Percentiles rank a stretch among this genome's conserved stretches.
Evolutionary conservation across 306 rosid species (phyloP).

Genomic region (Crotalaria pallida): DNA sequence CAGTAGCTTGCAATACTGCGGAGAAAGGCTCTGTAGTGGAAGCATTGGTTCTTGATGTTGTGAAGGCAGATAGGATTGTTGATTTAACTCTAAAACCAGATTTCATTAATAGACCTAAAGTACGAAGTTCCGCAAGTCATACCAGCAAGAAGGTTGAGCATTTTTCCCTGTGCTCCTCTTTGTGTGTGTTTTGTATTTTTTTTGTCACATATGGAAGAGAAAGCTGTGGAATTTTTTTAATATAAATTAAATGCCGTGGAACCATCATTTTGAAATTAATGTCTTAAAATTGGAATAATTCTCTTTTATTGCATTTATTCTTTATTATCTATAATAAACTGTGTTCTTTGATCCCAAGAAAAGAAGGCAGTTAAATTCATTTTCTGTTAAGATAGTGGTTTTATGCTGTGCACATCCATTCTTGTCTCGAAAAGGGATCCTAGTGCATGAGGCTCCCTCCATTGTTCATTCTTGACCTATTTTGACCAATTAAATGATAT

Average conservation of each 20-base stretch:
- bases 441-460: background rate
- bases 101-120: conserved; percentile 41
- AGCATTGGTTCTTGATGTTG: conserved; percentile 83
- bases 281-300: background rate
- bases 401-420: background rate
- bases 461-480: background rate
- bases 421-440: background rate
- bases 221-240: background rate
- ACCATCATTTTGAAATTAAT: background rate
- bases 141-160: conserved; percentile 59
- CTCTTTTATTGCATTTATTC: background rate
- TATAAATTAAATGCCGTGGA: background rate
- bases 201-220: background rate
- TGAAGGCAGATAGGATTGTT: conserved; percentile 58
- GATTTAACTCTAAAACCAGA: conserved; percentile 73
- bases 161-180: background rate
- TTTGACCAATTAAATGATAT: conserved; percentile 17
- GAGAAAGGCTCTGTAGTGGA: conserved; percentile 62
- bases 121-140: conserved; percentile 36
- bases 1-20: conserved; percentile 50
- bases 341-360: background rate
- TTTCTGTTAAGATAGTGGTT: background rate
- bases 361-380: background rate
- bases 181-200: background rate
- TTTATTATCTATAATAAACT: conserved; percentile 1